Conservation (phyloP, 1,284 basidiomycete genomes). For the Pyrrhoderma lamaoense region DNA sequence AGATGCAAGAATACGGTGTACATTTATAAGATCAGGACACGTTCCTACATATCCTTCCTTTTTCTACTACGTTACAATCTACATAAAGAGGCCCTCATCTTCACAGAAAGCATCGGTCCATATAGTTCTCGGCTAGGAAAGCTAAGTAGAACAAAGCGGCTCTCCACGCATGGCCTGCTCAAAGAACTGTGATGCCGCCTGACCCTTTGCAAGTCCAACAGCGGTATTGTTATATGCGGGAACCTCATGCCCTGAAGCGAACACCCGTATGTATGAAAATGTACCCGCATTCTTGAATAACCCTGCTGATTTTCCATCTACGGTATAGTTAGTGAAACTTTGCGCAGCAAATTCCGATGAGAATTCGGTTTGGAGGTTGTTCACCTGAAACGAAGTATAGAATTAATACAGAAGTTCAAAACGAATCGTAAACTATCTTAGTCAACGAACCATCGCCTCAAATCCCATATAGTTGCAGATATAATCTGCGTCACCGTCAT, state of each 20-base stretch:
- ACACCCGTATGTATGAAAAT: slow-evolving; percentile 52
- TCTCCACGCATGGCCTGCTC: slow-evolving; percentile 25
- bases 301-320: slow-evolving; percentile 42
- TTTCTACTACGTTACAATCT: no score
- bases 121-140: no score
- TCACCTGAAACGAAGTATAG: slow-evolving; percentile 28
- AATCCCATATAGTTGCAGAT: slow-evolving; percentile 55
- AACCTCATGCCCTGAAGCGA: slow-evolving; percentile 44
- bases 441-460: slow-evolving; percentile 47
- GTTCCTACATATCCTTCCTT: no score
- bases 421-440: slow-evolving; percentile 17
- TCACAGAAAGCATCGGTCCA: no score
- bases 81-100: no score
- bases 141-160: slow-evolving; percentile 14
- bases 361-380: slow-evolving; percentile 36
- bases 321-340: slow-evolving; percentile 41
- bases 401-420: neutral
- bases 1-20: no score
- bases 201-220: slow-evolving; percentile 22
- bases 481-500: slow-evolving; percentile 35
- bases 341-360: slow-evolving; percentile 32
- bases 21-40: no score
- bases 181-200: slow-evolving; percentile 28
- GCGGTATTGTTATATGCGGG: slow-evolving; percentile 36
- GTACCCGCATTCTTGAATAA: slow-evolving; percentile 54